Percentiles rank a stretch among this genome's conserved stretches.
Evolutionary conservation across 1,139 yeast genomes (phyloP).

Genomic region (Candida albicans): DNA sequence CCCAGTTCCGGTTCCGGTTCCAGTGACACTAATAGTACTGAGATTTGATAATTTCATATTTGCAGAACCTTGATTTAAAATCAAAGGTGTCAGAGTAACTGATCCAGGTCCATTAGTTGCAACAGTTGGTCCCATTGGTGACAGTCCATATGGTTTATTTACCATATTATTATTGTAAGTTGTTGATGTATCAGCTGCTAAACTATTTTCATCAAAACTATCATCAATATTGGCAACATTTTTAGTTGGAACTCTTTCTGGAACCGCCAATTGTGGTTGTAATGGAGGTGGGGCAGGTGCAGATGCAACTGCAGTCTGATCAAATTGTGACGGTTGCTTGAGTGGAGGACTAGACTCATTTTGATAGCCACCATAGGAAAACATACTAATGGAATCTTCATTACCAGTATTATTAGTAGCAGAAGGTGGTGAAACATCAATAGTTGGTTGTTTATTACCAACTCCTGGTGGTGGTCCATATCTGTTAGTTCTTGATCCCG

Average conservation of each 20-base stretch:
- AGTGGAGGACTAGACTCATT: constrained; percentile 7
- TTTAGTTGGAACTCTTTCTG: constrained; percentile 3
- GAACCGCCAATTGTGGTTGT: not conserved
- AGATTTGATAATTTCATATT: not conserved
- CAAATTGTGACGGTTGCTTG: not conserved
- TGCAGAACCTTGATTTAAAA: constrained; percentile 7
- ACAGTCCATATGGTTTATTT: not conserved
- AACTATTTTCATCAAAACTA: constrained; percentile 24
- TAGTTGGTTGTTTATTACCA: constrained; percentile 17
- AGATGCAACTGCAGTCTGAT: constrained; percentile 10
- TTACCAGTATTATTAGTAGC: constrained; percentile 3
- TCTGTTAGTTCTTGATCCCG: constrained; percentile 20
- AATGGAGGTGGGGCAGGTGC: constrained; percentile 5
- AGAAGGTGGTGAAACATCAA: constrained; percentile 7
- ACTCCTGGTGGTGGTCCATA: constrained; percentile 33
- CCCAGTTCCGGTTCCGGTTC: not conserved
- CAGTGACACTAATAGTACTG: constrained; percentile 9
- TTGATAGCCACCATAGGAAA: constrained; percentile 24
- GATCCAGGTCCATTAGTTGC: constrained; percentile 7
- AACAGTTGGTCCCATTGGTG: too few species aligned
- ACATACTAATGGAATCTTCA: constrained; percentile 38
- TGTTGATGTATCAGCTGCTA: constrained; percentile 12
- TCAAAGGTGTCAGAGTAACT: constrained; percentile 7
- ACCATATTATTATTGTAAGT: too few species aligned
- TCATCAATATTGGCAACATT: constrained; percentile 27